Evolutionary conservation across 192 early-diverging fungal species (phyloP).

Genomic region (Coemansia sp.): DNA sequence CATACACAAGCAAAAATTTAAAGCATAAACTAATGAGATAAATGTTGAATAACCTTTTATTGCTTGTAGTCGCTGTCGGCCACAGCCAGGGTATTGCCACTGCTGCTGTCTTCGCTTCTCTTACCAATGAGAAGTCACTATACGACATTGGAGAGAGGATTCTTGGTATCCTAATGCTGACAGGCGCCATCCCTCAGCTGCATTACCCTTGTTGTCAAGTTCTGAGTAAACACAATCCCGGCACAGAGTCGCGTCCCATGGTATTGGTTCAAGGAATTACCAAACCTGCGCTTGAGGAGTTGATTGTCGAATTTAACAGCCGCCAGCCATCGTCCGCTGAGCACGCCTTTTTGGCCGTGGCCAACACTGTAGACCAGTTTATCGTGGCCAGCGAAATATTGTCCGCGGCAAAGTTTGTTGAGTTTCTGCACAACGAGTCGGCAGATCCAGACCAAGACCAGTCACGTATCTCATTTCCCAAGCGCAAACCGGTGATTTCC

Average conservation of each 20-base stretch:
- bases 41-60: background rate
- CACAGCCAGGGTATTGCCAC: conserved; percentile 91
- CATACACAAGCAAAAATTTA: background rate
- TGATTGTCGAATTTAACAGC: conserved; percentile 24
- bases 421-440: conserved; percentile 3
- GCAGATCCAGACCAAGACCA: conserved; percentile 47
- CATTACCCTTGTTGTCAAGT: conserved; percentile 22
- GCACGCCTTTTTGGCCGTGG: conserved; percentile 24
- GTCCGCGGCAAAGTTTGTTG: conserved; percentile 13
- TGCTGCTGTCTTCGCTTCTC: conserved; percentile 78
- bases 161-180: conserved; percentile 77
- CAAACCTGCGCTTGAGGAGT: background rate
- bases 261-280: conserved; percentile 21
- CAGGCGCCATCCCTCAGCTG: conserved; percentile 79
- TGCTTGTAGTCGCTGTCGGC: conserved; percentile 61
- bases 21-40: background rate
- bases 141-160: conserved; percentile 72
- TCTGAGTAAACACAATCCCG: background rate
- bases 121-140: conserved; percentile 79
- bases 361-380: conserved; percentile 23
- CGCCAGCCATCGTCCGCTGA: background rate
- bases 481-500: conserved; percentile 78
- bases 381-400: conserved; percentile 23
- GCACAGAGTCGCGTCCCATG: conserved; percentile 2
- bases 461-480: conserved; percentile 70